A percentile compares a stretch with the other conserved stretches of the same genome.
Conservation (phyloP, 371 early-diverging fungal species). For the Zychaea mexicana region DNA sequence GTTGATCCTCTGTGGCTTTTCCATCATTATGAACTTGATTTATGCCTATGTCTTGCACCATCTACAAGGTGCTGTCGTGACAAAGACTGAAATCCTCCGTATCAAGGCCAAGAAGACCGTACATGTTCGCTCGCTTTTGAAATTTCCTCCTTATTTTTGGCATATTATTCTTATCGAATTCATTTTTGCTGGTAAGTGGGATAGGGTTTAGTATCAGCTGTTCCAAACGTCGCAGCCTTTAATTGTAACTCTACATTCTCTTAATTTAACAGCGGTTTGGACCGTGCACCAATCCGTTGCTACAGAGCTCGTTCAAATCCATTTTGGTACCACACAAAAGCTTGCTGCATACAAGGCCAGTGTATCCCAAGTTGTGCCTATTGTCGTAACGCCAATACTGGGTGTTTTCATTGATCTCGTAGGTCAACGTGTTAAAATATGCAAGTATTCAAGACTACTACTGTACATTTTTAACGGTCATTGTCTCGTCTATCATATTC, state of each 20-base stretch:
- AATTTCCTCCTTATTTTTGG: slow-evolving; percentile 56
- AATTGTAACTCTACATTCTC: too few relatives aligned
- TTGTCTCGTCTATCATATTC: neutral
- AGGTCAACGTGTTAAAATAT: slow-evolving; percentile 34
- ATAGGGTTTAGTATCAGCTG: too few relatives aligned
- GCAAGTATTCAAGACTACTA: too few relatives aligned
- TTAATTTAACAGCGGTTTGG: slow-evolving; percentile 58
- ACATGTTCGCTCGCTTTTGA: slow-evolving; percentile 38
- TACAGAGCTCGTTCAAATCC: slow-evolving; percentile 44
- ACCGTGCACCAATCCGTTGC: slow-evolving; percentile 55
- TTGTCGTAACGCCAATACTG: slow-evolving; percentile 55
- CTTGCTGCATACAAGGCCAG: slow-evolving; percentile 58
- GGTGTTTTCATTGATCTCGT: slow-evolving; percentile 56
- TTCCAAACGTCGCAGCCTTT: too few relatives aligned
- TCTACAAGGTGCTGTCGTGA: slow-evolving; percentile 30
- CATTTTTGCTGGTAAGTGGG: slow-evolving; percentile 33
- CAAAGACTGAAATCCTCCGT: slow-evolving; percentile 22
- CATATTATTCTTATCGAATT: slow-evolving; percentile 48
- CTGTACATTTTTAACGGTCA: too few relatives aligned
- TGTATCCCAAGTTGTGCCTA: slow-evolving; percentile 55
- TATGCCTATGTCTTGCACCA: slow-evolving; percentile 46
- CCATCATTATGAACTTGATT: slow-evolving; percentile 44
- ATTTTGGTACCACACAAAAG: slow-evolving; percentile 37
- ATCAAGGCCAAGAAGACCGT: slow-evolving; percentile 43
- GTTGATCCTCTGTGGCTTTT: slow-evolving; percentile 47